Percentiles rank a stretch among this genome's conserved stretches.
phyloP scores from a whole-genome alignment of 371 early-diverging fungal species.

The Basidiobolus meristosporus region DNA sequence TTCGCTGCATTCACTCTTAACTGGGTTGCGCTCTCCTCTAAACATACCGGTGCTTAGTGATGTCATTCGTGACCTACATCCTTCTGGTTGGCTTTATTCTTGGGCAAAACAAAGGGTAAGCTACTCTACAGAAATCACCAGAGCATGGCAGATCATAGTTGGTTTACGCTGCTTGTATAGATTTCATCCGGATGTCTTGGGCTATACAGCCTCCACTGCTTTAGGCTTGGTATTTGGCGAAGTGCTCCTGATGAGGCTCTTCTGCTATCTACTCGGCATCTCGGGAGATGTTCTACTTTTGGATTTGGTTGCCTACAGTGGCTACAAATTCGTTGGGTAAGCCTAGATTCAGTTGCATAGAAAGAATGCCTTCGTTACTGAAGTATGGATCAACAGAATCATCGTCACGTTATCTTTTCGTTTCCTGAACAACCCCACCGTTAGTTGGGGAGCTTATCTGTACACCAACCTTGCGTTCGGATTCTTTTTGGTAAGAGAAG shows the following conservation, averaged over 20 bases:
- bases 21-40: neutral
- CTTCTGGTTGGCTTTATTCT: slow-evolving; percentile 63
- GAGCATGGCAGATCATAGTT: neutral
- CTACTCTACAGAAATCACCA: neutral
- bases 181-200: slow-evolving; percentile 84
- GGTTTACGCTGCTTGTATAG: slow-evolving; percentile 9
- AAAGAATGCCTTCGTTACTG: slow-evolving; percentile 1
- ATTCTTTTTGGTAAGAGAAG: slow-evolving; percentile 49
- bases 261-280: slow-evolving; percentile 79
- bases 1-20: neutral
- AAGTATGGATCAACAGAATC: slow-evolving; percentile 12
- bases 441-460: slow-evolving; percentile 37
- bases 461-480: slow-evolving; percentile 66
- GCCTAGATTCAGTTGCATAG: slow-evolving; percentile 2
- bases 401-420: slow-evolving; percentile 30
- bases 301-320: slow-evolving; percentile 79
- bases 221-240: slow-evolving; percentile 66
- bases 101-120: slow-evolving; percentile 33
- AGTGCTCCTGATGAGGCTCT: slow-evolving; percentile 60
- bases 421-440: slow-evolving; percentile 22
- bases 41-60: slow-evolving; percentile 19
- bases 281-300: slow-evolving; percentile 66
- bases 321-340: slow-evolving; percentile 91
- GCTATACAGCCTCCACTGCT: slow-evolving; percentile 72
- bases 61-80: slow-evolving; percentile 91